Conservation (phyloP, 83 land plant species). For the Picea abies region DNA sequence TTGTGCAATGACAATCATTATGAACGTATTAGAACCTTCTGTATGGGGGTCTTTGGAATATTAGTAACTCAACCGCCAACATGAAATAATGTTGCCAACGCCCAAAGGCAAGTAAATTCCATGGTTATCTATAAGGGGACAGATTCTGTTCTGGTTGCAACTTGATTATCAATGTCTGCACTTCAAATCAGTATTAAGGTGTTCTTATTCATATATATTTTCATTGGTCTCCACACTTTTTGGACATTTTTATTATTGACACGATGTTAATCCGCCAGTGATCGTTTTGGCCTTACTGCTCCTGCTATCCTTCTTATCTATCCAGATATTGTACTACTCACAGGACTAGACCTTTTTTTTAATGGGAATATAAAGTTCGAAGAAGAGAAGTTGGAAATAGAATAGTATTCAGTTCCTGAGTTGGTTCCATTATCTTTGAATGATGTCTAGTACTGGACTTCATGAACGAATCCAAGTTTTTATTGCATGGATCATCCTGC, state of each 20-base stretch:
- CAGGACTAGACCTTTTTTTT: not conserved
- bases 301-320: not conserved
- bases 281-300: not conserved
- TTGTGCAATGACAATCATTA: not conserved
- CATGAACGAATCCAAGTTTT: not conserved
- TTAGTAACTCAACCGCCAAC: not conserved
- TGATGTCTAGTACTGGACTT: too few species aligned
- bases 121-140: not conserved
- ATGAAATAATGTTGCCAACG: not conserved
- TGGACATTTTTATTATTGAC: not conserved
- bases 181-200: not conserved
- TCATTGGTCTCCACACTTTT: not conserved
- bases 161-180: not conserved
- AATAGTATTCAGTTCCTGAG: too few species aligned
- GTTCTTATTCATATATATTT: not conserved
- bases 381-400: not conserved
- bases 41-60: not conserved
- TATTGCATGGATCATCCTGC: not conserved
- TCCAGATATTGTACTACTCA: not conserved
- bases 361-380: not conserved
- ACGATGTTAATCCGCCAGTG: not conserved
- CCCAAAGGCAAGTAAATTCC: not conserved
- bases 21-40: not conserved
- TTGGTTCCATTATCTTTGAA: not conserved
- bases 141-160: not conserved